Evolutionary conservation across 2,329 filamentous ascomycete genomes (phyloP), one percentile per base, ranked within the genome.

Genomic region (Pyricularia grisea): DNA sequence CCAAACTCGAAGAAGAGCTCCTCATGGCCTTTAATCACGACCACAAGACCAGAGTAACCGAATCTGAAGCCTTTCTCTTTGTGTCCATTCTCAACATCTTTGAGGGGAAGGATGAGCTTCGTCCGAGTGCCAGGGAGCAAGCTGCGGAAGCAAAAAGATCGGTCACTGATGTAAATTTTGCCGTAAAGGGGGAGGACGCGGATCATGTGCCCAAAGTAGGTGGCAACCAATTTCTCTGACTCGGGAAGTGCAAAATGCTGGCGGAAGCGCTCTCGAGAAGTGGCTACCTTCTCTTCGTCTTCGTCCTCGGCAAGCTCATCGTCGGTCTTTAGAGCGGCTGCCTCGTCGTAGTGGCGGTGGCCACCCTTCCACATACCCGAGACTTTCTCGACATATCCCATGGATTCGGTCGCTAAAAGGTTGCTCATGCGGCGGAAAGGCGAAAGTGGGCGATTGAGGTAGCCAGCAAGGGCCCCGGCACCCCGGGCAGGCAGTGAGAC

Each of bases 301-400:
- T 84, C 84, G 30, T 84, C 83, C 4, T 82, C 79, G 31, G 84
- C 81, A 27, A 79, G 76, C n/a, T 87, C 83, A 20, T 88, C 85
- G 64, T 88, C 85, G 1, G 82, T 81, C 33, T 79, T 81, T 61
- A 85, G 79, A 64, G 80, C 55, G 4, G 60, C 77, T 2, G 83
- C 83, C 63, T 87, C 91, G 67, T 90, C 89, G 74, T 98, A 99
- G 78, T 98, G 94, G 74, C 90, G 93, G 74, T 90, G 90, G 14
- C 92, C 92, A 42, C 95, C 95, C 73, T 93, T 92, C 88, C 95
- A 95, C 92, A 98, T 98, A 55, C 93, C 94, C 0, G 94, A 97
- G 0, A 98, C 94, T 78, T 97, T 98, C 76, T 96, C 94, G 36
- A 97, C 90, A 76, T 98, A 98, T 1, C 93, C 93, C 89, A 97